A percentile compares a stretch with the other conserved stretches of the same genome.
phyloP scores from a whole-genome alignment of 306 rosid species.

The Vigna hirtella region DNA sequence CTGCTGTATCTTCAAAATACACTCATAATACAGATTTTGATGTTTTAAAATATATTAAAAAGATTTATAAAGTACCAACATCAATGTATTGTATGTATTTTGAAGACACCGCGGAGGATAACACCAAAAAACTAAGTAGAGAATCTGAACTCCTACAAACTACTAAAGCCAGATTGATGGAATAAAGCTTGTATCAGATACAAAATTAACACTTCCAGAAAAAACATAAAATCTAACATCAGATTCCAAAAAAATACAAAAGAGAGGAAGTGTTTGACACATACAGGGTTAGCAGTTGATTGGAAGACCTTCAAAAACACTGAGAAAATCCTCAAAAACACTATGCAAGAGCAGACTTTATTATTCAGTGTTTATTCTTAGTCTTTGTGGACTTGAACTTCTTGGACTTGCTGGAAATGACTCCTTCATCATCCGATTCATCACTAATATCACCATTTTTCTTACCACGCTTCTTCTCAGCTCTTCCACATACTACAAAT shows the following conservation, averaged over 20 bases:
- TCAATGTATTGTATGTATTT: too few species aligned
- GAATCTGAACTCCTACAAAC: too few species aligned
- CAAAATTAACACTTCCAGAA: conserved; percentile 30
- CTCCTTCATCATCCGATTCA: conserved; percentile 68
- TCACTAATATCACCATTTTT: conserved; percentile 53
- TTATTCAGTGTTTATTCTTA: conserved; percentile 42
- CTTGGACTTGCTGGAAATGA: conserved; percentile 55
- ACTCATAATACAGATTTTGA: too few species aligned
- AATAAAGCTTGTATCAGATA: conserved; percentile 15
- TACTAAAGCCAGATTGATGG: conserved; percentile 17
- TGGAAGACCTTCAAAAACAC: conserved; percentile 30
- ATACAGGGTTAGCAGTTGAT: conserved; percentile 24
- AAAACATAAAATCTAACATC: conserved; percentile 1
- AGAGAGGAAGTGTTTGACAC: conserved; percentile 24
- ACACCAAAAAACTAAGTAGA: too few species aligned
- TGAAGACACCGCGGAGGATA: too few species aligned
- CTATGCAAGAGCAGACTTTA: not conserved
- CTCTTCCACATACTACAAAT: conserved; percentile 57
- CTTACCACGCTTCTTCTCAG: conserved; percentile 62
- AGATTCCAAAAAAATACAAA: conserved; percentile 7
- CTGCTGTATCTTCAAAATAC: too few species aligned
- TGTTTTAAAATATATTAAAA: too few species aligned
- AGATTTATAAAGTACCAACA: too few species aligned
- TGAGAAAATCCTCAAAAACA: not conserved
- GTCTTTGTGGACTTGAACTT: conserved; percentile 50